Conservation (phyloP, 1,284 basidiomycete species). For the Tilletia walkeri region DNA sequence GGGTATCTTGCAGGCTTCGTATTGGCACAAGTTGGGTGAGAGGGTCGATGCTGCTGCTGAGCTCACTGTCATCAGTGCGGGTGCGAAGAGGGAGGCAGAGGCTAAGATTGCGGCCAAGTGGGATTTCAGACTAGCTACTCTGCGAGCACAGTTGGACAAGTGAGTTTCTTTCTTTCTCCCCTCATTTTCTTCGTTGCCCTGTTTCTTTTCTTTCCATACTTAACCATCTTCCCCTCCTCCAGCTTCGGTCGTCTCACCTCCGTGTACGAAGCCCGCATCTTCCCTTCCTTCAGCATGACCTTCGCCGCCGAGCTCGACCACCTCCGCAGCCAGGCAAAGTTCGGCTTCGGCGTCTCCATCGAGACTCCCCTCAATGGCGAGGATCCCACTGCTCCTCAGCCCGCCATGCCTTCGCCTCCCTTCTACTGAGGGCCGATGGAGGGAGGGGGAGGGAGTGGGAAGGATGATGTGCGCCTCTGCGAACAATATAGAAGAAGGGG, state of each 20-base stretch:
- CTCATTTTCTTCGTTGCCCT: neutral
- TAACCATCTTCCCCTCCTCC: neutral
- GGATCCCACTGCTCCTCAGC: slow-evolving; percentile 48
- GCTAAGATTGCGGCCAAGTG: slow-evolving; percentile 94
- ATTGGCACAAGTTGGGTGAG: slow-evolving; percentile 92
- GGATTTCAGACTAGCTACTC: slow-evolving; percentile 84
- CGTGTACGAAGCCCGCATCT: slow-evolving; percentile 90
- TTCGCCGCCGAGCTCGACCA: slow-evolving; percentile 59
- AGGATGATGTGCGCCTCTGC: no score
- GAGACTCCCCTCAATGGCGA: slow-evolving; percentile 61
- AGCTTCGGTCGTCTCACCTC: slow-evolving; percentile 76
- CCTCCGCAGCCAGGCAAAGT: slow-evolving; percentile 78
- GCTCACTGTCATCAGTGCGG: slow-evolving; percentile 69
- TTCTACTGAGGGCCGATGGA: slow-evolving; percentile 29
- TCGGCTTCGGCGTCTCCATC: slow-evolving; percentile 94
- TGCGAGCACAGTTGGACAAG: slow-evolving; percentile 47
- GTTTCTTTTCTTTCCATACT: neutral
- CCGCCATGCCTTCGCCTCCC: slow-evolving; percentile 50
- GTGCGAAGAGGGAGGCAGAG: slow-evolving; percentile 76
- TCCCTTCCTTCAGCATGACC: slow-evolving; percentile 89
- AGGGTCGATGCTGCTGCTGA: slow-evolving; percentile 99
- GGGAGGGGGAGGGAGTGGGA: no score
- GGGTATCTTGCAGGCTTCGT: slow-evolving; percentile 85
- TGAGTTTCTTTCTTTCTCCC: neutral
- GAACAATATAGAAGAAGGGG: no score